Evolutionary conservation across 257 asterid genomes (phyloP).

Genomic region (Gynochthodes officinalis): DNA sequence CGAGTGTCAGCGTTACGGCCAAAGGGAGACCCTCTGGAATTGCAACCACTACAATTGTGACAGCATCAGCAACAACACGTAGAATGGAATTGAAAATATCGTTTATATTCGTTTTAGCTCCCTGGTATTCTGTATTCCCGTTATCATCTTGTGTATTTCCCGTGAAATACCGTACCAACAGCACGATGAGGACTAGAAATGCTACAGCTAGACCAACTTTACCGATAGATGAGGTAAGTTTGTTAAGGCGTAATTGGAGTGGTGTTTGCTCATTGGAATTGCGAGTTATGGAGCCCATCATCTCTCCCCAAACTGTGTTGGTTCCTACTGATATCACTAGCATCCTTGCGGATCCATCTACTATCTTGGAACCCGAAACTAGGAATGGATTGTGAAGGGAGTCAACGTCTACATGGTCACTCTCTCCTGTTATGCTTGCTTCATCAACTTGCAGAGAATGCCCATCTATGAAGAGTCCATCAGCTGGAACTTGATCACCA

Average conservation of each 20-base stretch:
- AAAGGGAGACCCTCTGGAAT: slow-evolving; percentile 46
- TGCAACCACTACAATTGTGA: slow-evolving; percentile 44
- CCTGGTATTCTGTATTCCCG: slow-evolving; percentile 27
- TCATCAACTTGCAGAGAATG: slow-evolving; percentile 27
- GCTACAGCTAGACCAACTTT: slow-evolving; percentile 41
- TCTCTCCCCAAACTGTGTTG: slow-evolving; percentile 32
- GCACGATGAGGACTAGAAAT: slow-evolving; percentile 35
- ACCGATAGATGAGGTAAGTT: slow-evolving; percentile 39
- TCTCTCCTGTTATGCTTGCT: slow-evolving; percentile 31
- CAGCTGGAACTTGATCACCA: slow-evolving; percentile 32
- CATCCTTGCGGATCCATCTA: slow-evolving; percentile 32
- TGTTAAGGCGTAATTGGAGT: slow-evolving; percentile 34
- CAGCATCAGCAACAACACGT: slow-evolving; percentile 36
- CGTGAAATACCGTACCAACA: slow-evolving; percentile 31
- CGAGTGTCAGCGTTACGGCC: slow-evolving; percentile 45
- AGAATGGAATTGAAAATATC: slow-evolving; percentile 32
- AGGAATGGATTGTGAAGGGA: slow-evolving; percentile 24
- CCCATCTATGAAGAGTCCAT: slow-evolving; percentile 33
- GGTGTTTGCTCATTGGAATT: slow-evolving; percentile 34
- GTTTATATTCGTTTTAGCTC: slow-evolving; percentile 19
- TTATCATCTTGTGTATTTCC: slow-evolving; percentile 32
- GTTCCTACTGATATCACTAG: slow-evolving; percentile 28
- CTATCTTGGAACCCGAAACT: slow-evolving; percentile 22
- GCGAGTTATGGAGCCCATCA: slow-evolving; percentile 29
- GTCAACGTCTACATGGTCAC: slow-evolving; percentile 17